These are phyloP conservation scores for Dendrocalamus latiflorus DNA, from an alignment of 202 grass and related monocot species.

Conservation along the genomic window DNA sequence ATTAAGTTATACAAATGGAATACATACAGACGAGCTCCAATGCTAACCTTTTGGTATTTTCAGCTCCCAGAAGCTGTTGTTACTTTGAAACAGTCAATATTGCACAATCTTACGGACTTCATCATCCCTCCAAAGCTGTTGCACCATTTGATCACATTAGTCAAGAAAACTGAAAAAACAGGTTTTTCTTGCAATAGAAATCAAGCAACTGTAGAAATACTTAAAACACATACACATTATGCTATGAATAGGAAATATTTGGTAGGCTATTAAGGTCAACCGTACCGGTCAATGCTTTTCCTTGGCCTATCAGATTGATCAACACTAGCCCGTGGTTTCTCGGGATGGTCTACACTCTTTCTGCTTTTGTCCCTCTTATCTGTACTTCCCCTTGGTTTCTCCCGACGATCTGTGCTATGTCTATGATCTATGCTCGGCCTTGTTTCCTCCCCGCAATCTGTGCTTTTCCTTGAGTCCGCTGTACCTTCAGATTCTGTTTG, in stretches of 20 bases:
- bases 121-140: slow-evolving; percentile 89
- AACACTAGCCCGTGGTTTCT: too few relatives aligned
- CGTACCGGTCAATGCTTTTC: slow-evolving; percentile 84
- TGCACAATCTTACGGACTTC: slow-evolving; percentile 78
- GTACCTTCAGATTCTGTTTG: too few relatives aligned
- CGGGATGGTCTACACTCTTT: slow-evolving; percentile 62
- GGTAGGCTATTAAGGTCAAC: too few relatives aligned
- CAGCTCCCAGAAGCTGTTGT: slow-evolving; percentile 54
- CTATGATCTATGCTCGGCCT: slow-evolving; percentile 48
- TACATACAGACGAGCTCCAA: slow-evolving; percentile 39
- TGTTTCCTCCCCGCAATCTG: too few relatives aligned
- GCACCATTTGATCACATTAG: slow-evolving; percentile 7
- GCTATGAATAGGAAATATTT: slow-evolving; percentile 23
- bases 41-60: slow-evolving; percentile 42
- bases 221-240: background rate
- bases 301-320: slow-evolving; percentile 56
- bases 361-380: slow-evolving; percentile 62
- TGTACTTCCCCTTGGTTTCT: slow-evolving; percentile 51
- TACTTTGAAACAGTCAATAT: slow-evolving; percentile 89
- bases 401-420: slow-evolving; percentile 45
- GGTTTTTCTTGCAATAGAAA: background rate
- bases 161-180: background rate
- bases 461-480: too few relatives aligned
- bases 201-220: background rate
- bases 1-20: slow-evolving; percentile 49